Conservation (phyloP, 345 rosid genomes). For the Pugionium dolabratum region DNA sequence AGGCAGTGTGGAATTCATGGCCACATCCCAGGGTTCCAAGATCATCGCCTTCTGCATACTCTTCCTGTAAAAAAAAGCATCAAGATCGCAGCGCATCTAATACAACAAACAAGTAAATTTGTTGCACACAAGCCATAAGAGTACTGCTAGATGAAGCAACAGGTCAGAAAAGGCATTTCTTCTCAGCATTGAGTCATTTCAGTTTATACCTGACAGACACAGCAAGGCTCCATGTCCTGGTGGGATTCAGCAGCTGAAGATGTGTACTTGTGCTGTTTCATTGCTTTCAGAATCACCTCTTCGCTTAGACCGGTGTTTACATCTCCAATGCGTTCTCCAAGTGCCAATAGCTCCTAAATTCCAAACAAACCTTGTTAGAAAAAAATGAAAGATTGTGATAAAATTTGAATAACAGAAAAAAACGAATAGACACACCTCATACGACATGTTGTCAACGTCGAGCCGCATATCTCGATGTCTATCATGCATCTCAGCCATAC, state of each 20-base stretch:
- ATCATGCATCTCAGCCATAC: conserved; percentile 81
- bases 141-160: too few species aligned
- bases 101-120: not conserved
- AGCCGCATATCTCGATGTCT: conserved; percentile 93
- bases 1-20: conserved; percentile 70
- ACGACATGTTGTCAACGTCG: conserved; percentile 95
- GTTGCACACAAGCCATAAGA: not conserved
- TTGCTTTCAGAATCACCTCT: conserved; percentile 57
- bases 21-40: conserved; percentile 75
- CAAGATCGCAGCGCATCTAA: not conserved
- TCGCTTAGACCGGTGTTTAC: conserved; percentile 83
- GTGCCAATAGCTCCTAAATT: conserved; percentile 71
- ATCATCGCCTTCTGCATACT: conserved; percentile 69
- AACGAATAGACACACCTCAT: conserved; percentile 54
- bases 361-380: conserved; percentile 3
- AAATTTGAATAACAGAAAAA: too few species aligned
- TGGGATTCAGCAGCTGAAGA: conserved; percentile 27
- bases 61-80: conserved; percentile 56
- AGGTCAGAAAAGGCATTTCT: not conserved
- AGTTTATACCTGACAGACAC: conserved; percentile 72
- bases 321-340: conserved; percentile 88
- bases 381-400: conserved; percentile 3
- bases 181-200: not conserved
- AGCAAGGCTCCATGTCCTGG: conserved; percentile 76
- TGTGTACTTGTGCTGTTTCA: conserved; percentile 55